Evolutionary conservation across 345 rosid genomes (phyloP), one percentile per base, ranked within the genome.

Genomic region (Ailanthus altissimus): DNA sequence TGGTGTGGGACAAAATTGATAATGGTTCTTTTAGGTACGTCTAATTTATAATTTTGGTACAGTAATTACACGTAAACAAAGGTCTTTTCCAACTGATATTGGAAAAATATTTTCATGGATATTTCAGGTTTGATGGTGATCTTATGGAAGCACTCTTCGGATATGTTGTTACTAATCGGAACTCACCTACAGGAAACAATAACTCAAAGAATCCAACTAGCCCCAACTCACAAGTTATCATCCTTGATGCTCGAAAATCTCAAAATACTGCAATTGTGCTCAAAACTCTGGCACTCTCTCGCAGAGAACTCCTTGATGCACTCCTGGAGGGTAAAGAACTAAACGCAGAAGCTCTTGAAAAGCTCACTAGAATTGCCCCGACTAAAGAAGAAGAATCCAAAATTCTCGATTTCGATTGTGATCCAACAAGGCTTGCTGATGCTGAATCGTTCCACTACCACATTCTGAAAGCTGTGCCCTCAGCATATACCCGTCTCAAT

Each of bases 111-210:
- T 74, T 56, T 58, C 9, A 3, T 11, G 46, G 63, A 51, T 67
- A 36, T 67, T 74, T 67, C 89, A 92, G 99, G 82, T 78, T 92
- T 81, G 97, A 95, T 70, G 91, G 82, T 40, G 92, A 93, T 77
- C 87, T 92, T 32, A 93, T 93, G 99, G 98, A 95, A 82, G 96
- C 97, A 62, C 90, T 95, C 3, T 95, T 95, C 73, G 98, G 99
- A 51, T 87, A 72, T 65, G 88, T 87, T 16, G 94, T 93, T 28
- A 85, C 83, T 21, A 88, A 88, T 23, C 80, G 74, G 75, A 90
- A 81, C 81, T 76, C 92, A 4, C 83, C 88, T 11, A 49, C 72
- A 13, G 40, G 76, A 53, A 78, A 54, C 9, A 51, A 50, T 6
- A 72, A 32, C 57, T 40, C 80, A 59, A 65, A 28, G 20, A 81